These are phyloP conservation scores for Chaetomium olivaceum DNA, from an alignment of 2,329 filamentous ascomycete genomes.

Conservation along the genomic window DNA sequence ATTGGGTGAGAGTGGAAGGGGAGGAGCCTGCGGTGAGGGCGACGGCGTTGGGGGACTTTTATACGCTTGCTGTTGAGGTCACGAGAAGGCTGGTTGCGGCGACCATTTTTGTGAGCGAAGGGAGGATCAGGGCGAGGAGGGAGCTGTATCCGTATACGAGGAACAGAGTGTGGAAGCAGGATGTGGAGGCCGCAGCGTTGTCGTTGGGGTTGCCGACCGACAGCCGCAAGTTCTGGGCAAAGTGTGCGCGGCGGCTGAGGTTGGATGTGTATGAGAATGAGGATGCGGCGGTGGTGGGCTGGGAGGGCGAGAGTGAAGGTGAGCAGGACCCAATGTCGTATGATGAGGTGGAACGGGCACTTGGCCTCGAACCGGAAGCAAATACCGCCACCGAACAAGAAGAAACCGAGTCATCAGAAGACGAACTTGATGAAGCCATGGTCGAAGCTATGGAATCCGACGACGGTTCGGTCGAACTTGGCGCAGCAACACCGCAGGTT, in stretches of 20 bases:
- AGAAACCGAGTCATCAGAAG: constrained; percentile 6
- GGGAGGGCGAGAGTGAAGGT: constrained; percentile 34
- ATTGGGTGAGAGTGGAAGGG: constrained; percentile 65
- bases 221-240: constrained; percentile 48
- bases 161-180: constrained; percentile 43
- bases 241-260: constrained; percentile 50
- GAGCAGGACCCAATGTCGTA: constrained; percentile 42
- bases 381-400: constrained; percentile 1
- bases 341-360: constrained; percentile 46
- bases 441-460: constrained; percentile 4
- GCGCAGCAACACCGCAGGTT: neutral
- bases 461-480: constrained; percentile 17
- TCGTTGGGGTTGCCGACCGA: constrained; percentile 48
- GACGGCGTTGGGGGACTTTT: constrained; percentile 75
- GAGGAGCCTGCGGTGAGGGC: constrained; percentile 68
- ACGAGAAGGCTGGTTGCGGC: constrained; percentile 71
- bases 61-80: constrained; percentile 65
- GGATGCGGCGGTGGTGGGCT: constrained; percentile 11
- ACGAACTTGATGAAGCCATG: constrained; percentile 6
- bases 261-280: constrained; percentile 49
- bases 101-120: constrained; percentile 68
- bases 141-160: constrained; percentile 34
- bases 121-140: constrained; percentile 60
- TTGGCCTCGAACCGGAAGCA: constrained; percentile 33
- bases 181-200: constrained; percentile 52